phyloP scores from a whole-genome alignment of 176 grass and related monocot species.

The Stipa capillata region DNA sequence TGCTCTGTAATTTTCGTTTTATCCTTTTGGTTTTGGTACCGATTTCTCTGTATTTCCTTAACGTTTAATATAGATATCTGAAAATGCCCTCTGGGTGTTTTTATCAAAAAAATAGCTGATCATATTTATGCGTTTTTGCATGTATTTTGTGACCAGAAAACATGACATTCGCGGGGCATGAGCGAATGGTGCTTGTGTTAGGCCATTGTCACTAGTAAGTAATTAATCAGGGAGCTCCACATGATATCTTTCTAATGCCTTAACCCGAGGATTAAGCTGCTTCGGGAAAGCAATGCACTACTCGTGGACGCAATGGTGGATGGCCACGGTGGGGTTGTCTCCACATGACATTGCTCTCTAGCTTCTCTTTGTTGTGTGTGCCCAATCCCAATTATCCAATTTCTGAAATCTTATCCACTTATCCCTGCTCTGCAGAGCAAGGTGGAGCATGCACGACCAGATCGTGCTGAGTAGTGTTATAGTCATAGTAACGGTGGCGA shows the following conservation, averaged over 20 bases:
- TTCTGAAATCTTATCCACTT: conserved; percentile 8
- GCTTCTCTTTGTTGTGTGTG: conserved; percentile 9
- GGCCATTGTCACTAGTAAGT: too few relatives aligned
- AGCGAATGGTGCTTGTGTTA: too few relatives aligned
- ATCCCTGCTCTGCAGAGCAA: not conserved
- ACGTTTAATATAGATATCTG: too few relatives aligned
- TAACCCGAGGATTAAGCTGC: not conserved
- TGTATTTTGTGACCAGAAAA: not conserved
- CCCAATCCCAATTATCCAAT: not conserved
- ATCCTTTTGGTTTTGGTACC: too few relatives aligned
- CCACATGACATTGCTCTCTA: not conserved
- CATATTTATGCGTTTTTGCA: not conserved
- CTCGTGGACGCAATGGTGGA: not conserved
- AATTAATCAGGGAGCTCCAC: too few relatives aligned
- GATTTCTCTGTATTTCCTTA: too few relatives aligned
- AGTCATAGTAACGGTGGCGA: not conserved
- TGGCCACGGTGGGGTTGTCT: not conserved
- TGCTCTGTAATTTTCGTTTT: too few relatives aligned
- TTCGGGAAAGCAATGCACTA: not conserved
- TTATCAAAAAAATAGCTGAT: too few relatives aligned
- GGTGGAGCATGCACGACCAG: not conserved
- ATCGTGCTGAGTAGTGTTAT: not conserved
- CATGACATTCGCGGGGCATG: too few relatives aligned
- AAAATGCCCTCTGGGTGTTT: not conserved
- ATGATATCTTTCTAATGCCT: too few relatives aligned